These are phyloP conservation scores for Drosera capensis DNA, from an alignment of 148 eudicot species.

Conservation along the genomic window DNA sequence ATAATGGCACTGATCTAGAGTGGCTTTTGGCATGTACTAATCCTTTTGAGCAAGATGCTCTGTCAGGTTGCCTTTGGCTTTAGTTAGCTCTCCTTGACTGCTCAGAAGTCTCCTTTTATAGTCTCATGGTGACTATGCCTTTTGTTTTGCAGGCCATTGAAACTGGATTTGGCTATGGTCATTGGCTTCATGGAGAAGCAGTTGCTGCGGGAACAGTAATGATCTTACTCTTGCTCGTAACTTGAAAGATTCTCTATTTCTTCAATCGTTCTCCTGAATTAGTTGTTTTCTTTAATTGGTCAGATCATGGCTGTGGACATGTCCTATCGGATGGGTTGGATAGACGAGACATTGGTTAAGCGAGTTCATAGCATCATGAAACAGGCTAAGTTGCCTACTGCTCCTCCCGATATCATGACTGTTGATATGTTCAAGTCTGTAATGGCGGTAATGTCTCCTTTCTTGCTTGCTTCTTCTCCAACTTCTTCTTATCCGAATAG, in stretches of 20 bases:
- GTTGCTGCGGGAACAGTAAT: slow-evolving; percentile 94
- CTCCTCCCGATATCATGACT: slow-evolving; percentile 75
- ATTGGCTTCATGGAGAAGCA: slow-evolving; percentile 98
- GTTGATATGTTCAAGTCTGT: slow-evolving; percentile 89
- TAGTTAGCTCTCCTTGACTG: no score
- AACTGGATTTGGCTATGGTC: slow-evolving; percentile 81
- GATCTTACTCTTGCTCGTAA: neutral
- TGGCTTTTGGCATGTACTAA: no score
- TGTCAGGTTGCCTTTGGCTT: no score
- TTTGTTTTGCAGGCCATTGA: slow-evolving; percentile 67
- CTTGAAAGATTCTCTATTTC: no score
- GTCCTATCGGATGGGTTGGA: slow-evolving; percentile 96
- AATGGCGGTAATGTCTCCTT: slow-evolving; percentile 73
- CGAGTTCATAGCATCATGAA: slow-evolving; percentile 47
- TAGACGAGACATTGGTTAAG: slow-evolving; percentile 65
- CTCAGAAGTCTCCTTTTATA: neutral
- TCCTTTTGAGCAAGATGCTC: no score
- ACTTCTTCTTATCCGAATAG: no score
- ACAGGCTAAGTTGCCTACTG: slow-evolving; percentile 63
- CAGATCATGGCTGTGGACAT: slow-evolving; percentile 98
- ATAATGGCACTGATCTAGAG: no score
- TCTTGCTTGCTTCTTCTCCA: no score
- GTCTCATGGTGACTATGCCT: neutral
- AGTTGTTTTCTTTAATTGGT: slow-evolving; percentile 4
- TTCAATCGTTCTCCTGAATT: slow-evolving; percentile 1